phyloP scores from a whole-genome alignment of 148 eudicot species.

The Linanthus parryae region DNA sequence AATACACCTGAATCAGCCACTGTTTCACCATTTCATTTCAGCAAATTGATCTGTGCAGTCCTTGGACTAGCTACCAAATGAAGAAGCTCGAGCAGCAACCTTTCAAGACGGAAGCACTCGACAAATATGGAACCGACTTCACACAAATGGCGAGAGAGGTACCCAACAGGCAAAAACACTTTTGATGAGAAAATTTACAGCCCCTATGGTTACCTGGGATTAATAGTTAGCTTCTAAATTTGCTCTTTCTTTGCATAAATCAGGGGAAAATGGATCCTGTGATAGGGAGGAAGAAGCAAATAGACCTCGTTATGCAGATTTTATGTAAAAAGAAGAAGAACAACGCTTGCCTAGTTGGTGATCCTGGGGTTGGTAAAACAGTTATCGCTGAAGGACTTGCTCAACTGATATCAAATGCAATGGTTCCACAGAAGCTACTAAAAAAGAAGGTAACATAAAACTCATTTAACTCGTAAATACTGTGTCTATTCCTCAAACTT shows the following conservation, averaged over 20 bases:
- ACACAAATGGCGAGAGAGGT: constrained; percentile 21
- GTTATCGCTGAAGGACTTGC: constrained; percentile 27
- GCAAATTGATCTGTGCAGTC: background rate
- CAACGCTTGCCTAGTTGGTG: constrained; percentile 21
- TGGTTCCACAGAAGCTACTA: constrained; percentile 7
- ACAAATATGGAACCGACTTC: constrained; percentile 16
- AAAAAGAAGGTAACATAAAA: no score
- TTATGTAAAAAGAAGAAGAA: constrained; percentile 19
- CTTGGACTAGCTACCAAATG: background rate
- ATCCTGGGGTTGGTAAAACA: constrained; percentile 23
- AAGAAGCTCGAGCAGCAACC: constrained; percentile 4
- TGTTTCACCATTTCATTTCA: no score
- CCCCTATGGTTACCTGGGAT: no score
- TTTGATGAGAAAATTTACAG: no score
- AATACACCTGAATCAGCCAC: no score
- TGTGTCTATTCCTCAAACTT: no score
- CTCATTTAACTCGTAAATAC: no score
- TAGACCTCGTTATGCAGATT: constrained; percentile 18
- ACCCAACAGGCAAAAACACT: no score
- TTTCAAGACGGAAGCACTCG: constrained; percentile 7
- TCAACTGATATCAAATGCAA: constrained; percentile 14
- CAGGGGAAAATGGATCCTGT: constrained; percentile 17
- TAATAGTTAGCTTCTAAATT: no score
- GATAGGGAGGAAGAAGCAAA: constrained; percentile 12
- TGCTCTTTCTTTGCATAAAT: constrained; percentile 5